phyloP scores from a whole-genome alignment of 2,329 filamentous ascomycete species.

The Apiospora sp. region DNA sequence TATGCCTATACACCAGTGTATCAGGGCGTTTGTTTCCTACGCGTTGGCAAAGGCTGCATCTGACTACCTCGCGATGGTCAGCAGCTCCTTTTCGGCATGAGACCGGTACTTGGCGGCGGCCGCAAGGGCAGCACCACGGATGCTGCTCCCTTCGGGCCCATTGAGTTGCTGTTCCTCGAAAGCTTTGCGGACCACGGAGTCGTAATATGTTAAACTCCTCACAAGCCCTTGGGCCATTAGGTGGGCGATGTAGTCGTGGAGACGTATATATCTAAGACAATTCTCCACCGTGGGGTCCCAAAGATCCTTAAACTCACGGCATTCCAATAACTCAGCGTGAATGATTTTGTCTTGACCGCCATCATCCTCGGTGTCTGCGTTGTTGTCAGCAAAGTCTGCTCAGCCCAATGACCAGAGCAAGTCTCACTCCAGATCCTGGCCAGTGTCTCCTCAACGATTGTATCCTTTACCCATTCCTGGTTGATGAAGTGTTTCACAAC shows the following conservation, averaged over 20 bases:
- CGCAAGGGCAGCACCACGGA: neutral
- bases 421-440: neutral
- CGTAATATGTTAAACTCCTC: rapidly evolving
- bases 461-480: neutral
- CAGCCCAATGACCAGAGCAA: too few species aligned
- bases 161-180: too few species aligned
- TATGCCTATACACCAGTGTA: too few species aligned
- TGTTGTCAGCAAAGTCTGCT: neutral
- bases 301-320: neutral
- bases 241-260: neutral
- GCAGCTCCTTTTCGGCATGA: neutral
- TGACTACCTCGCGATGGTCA: too few species aligned
- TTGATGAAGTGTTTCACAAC: neutral
- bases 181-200: too few species aligned
- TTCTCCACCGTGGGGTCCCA: neutral
- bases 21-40: too few species aligned
- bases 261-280: neutral
- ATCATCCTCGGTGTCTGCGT: neutral
- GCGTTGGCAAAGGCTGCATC: too few species aligned
- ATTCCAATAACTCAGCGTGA: neutral
- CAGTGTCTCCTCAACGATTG: neutral
- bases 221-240: too few species aligned
- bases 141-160: too few species aligned
- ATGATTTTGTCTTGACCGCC: neutral
- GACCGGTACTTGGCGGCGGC: neutral